Evolutionary conservation across 2,329 filamentous ascomycete species (phyloP).

Genomic region (Keithomyces neogunnii): DNA sequence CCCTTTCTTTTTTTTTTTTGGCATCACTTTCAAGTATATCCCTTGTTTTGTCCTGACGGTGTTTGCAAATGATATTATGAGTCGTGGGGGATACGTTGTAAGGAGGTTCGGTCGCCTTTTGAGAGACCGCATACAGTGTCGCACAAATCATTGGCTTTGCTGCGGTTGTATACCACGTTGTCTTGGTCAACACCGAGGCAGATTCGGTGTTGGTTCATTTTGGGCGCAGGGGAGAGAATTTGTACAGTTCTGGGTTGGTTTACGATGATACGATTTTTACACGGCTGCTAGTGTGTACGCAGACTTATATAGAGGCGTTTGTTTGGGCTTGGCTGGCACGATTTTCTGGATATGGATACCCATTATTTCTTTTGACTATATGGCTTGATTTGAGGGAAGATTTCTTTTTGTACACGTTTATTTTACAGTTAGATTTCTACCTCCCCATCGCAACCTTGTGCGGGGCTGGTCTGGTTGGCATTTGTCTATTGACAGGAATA

Average conservation of each 20-base stretch:
- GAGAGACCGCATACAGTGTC: not conserved
- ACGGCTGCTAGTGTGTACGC: not conserved
- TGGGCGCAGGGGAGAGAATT: not conserved
- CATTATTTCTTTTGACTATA: not conserved
- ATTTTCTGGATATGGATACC: not conserved
- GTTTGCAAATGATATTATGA: not conserved
- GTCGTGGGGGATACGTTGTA: slow-evolving; percentile 2
- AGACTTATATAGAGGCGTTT: not conserved
- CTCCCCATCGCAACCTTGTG: not conserved
- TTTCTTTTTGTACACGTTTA: not conserved
- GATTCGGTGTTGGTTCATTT: not conserved
- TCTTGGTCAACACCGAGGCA: not conserved
- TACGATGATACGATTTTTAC: not conserved
- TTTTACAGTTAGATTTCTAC: slow-evolving; percentile 4
- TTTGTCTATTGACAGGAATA: not conserved
- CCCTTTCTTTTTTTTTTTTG: too few species aligned
- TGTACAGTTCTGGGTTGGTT: not conserved
- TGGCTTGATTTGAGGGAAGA: not conserved
- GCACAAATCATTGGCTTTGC: not conserved
- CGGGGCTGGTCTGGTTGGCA: not conserved
- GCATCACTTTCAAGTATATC: too few species aligned
- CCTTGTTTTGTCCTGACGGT: too few species aligned
- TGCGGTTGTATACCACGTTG: not conserved
- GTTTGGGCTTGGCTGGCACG: not conserved
- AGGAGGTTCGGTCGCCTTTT: not conserved